Conservation (phyloP, 495 filamentous ascomycete species). For the Penicillium tannophilum region DNA sequence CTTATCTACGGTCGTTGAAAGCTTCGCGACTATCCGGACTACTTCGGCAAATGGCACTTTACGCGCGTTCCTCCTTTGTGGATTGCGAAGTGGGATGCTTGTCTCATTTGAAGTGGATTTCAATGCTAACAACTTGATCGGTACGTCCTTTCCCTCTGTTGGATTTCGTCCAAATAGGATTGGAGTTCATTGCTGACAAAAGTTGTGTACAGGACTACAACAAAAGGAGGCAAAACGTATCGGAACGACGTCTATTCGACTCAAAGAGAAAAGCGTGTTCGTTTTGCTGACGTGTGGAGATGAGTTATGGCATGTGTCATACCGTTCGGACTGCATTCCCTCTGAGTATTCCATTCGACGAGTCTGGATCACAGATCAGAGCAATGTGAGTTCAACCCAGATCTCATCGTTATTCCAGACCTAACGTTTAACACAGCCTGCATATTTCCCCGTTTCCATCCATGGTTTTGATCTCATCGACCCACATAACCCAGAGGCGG, state of each 20-base stretch:
- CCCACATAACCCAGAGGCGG: constrained; percentile 11
- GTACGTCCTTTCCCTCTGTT: constrained; percentile 21
- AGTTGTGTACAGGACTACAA: constrained; percentile 27
- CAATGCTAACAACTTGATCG: constrained; percentile 20
- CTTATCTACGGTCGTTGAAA: constrained; percentile 43
- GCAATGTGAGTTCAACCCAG: constrained; percentile 35
- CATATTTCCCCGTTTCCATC: constrained; percentile 40
- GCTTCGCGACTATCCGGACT: constrained; percentile 31
- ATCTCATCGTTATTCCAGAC: background rate
- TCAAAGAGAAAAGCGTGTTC: constrained; percentile 32
- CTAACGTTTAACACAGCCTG: constrained; percentile 30
- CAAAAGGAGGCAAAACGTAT: constrained; percentile 32
- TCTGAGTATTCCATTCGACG: constrained; percentile 33
- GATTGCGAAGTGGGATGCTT: constrained; percentile 46
- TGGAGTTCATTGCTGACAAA: background rate
- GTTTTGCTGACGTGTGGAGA: constrained; percentile 42
- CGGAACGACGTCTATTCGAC: constrained; percentile 41
- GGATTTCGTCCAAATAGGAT: background rate
- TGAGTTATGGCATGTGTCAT: constrained; percentile 44
- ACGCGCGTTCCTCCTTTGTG: constrained; percentile 39
- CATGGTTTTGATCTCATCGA: constrained; percentile 36
- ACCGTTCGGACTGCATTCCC: constrained; percentile 19
- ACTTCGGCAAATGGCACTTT: constrained; percentile 9
- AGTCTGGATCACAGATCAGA: constrained; percentile 50
- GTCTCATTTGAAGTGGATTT: constrained; percentile 37